phyloP scores from a whole-genome alignment of 495 filamentous ascomycete genomes.

The Penicillium goetzii region DNA sequence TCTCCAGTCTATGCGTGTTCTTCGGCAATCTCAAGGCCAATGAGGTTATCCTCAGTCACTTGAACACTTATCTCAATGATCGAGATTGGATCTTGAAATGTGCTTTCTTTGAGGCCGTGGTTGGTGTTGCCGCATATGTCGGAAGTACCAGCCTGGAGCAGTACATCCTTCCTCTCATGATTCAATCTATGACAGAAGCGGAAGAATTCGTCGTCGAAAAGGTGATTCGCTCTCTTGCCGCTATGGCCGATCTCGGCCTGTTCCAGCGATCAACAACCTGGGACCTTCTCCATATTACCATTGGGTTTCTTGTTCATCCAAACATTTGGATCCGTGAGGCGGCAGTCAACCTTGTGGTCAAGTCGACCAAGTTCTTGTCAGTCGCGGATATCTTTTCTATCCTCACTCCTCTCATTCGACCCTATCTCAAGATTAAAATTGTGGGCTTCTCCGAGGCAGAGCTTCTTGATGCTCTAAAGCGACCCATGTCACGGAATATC shows the following conservation, averaged over 20 bases:
- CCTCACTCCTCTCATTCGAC: slow-evolving; percentile 73
- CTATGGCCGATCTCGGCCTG: slow-evolving; percentile 84
- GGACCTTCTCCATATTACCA: slow-evolving; percentile 81
- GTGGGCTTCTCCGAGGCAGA: slow-evolving; percentile 68
- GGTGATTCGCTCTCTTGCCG: slow-evolving; percentile 85
- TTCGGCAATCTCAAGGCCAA: slow-evolving; percentile 88
- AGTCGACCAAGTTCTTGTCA: slow-evolving; percentile 76
- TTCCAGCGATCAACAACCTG: slow-evolving; percentile 83
- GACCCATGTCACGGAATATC: slow-evolving; percentile 74
- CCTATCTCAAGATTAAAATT: slow-evolving; percentile 76
- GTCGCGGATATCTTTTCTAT: slow-evolving; percentile 81
- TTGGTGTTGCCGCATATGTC: slow-evolving; percentile 89
- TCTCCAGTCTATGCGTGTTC: slow-evolving; percentile 90
- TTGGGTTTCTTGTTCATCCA: slow-evolving; percentile 87
- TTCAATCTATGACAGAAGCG: slow-evolving; percentile 92
- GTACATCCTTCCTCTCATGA: slow-evolving; percentile 94
- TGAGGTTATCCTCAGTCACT: slow-evolving; percentile 90
- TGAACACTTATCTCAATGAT: slow-evolving; percentile 98
- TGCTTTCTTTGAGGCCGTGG: slow-evolving; percentile 93
- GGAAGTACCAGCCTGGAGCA: slow-evolving; percentile 88
- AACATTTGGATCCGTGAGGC: slow-evolving; percentile 95
- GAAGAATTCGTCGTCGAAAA: slow-evolving; percentile 95
- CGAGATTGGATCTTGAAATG: slow-evolving; percentile 95
- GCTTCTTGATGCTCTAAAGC: slow-evolving; percentile 82
- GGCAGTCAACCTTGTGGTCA: slow-evolving; percentile 77